These are phyloP conservation scores for Artemisia tridentata DNA, from an alignment of 129 eudicot species.

Conservation along the genomic window DNA sequence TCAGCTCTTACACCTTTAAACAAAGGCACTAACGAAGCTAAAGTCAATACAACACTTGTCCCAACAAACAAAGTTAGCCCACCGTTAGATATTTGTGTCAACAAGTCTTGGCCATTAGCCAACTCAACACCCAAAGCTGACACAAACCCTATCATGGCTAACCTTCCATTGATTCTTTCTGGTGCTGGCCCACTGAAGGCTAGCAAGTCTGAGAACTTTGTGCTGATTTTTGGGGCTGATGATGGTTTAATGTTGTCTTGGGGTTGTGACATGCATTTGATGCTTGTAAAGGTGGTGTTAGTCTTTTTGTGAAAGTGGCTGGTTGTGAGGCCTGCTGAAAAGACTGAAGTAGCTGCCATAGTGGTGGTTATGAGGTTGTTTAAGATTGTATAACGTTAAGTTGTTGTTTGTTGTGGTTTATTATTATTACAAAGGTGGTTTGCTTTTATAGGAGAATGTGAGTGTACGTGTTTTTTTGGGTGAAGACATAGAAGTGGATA, in stretches of 20 bases:
- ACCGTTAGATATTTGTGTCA: constrained; percentile 60
- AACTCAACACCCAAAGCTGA: constrained; percentile 67
- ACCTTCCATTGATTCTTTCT: constrained; percentile 83
- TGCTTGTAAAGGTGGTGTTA: too few relatives aligned
- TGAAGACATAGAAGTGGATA: constrained; percentile 41
- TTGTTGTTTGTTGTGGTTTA: not conserved
- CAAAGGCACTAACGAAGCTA: constrained; percentile 77
- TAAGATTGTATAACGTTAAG: not conserved
- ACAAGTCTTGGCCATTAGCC: constrained; percentile 54
- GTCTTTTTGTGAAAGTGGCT: too few relatives aligned
- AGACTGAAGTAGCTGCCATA: too few relatives aligned
- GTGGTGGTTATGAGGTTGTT: too few relatives aligned
- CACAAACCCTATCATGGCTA: constrained; percentile 85
- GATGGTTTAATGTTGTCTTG: too few relatives aligned
- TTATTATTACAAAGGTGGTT: not conserved
- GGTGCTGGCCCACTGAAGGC: constrained; percentile 92
- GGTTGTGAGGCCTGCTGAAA: too few relatives aligned
- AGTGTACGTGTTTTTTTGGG: not conserved
- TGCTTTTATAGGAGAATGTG: constrained; percentile 14
- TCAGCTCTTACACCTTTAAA: constrained; percentile 63
- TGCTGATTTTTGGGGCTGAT: constrained; percentile 24
- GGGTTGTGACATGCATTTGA: too few relatives aligned
- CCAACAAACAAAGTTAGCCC: constrained; percentile 59
- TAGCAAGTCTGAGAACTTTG: constrained; percentile 52
- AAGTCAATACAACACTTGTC: constrained; percentile 48